Percentiles rank a stretch among this genome's conserved stretches.
Evolutionary conservation across 2,329 filamentous ascomycete genomes (phyloP).

Genomic region (Pezicula carpinea): DNA sequence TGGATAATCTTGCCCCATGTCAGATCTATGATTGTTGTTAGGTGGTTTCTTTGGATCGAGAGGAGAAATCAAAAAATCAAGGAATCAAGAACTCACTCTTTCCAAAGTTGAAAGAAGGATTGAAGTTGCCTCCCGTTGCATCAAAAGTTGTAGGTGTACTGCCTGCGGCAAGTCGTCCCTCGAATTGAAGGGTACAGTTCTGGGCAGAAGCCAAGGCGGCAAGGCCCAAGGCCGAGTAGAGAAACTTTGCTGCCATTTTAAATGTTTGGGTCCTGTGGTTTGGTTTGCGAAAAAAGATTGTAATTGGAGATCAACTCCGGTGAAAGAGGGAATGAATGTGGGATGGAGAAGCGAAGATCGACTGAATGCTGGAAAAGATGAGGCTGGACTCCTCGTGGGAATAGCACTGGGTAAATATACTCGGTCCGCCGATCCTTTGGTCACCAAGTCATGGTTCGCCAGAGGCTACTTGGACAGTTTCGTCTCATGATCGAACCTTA

Average conservation of each 20-base stretch:
- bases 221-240: conserved; percentile 7
- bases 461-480: neutral
- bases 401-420: neutral
- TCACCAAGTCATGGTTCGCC: neutral
- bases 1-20: conserved; percentile 46
- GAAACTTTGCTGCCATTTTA: neutral
- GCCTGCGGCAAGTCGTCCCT: conserved; percentile 39
- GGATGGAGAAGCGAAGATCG: neutral
- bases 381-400: neutral
- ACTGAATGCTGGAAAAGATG: neutral
- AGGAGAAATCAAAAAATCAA: no score
- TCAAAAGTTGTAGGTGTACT: conserved; percentile 38
- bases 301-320: conserved; percentile 1
- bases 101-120: conserved; percentile 48
- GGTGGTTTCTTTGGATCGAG: neutral
- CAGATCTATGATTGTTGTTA: conserved; percentile 31
- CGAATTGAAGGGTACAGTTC: conserved; percentile 37
- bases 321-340: neutral
- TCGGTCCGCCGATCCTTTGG: neutral
- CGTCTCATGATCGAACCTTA: neutral
- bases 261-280: neutral
- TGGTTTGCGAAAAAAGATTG: neutral
- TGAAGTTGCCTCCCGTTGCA: conserved; percentile 38
- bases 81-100: conserved; percentile 33
- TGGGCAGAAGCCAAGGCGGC: conserved; percentile 21